A percentile compares a stretch with the other conserved stretches of the same genome.
Conservation (phyloP, 2,329 filamentous ascomycete species). For the Plectosphaerella cucumerina region DNA sequence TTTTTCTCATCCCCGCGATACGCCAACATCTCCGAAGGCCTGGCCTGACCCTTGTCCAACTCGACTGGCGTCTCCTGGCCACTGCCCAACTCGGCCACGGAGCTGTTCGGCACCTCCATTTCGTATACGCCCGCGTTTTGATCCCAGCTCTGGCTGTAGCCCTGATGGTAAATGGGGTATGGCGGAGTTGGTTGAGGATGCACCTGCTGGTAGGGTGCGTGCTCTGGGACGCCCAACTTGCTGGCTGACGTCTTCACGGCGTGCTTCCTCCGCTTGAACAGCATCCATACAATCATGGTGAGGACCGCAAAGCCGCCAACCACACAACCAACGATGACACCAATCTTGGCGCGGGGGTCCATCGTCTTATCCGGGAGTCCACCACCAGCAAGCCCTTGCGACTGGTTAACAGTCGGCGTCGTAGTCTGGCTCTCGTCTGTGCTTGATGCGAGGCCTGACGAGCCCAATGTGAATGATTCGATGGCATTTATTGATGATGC, state of each 20-base stretch:
- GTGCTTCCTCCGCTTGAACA: background rate
- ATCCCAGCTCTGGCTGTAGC: background rate
- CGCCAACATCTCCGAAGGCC: background rate
- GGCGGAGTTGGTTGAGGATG: background rate
- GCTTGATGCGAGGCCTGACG: background rate
- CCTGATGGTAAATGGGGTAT: too few relatives aligned
- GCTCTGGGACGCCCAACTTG: background rate
- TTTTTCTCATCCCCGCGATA: background rate
- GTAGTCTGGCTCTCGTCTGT: conserved; percentile 2
- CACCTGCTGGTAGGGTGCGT: background rate
- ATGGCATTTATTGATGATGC: conserved; percentile 14
- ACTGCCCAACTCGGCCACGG: background rate
- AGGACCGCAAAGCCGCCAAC: background rate
- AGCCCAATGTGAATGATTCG: too few relatives aligned
- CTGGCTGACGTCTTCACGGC: background rate
- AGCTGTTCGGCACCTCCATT: background rate
- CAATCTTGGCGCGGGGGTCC: background rate
- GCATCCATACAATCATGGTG: background rate
- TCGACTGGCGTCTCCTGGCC: background rate
- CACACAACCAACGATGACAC: background rate
- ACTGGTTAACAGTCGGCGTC: background rate
- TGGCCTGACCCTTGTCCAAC: background rate
- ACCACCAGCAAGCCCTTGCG: background rate
- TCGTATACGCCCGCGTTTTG: background rate
- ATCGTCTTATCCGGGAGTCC: background rate